Conservation (phyloP, 345 rosid genomes). For the Diplotaxis tenuifolia region DNA sequence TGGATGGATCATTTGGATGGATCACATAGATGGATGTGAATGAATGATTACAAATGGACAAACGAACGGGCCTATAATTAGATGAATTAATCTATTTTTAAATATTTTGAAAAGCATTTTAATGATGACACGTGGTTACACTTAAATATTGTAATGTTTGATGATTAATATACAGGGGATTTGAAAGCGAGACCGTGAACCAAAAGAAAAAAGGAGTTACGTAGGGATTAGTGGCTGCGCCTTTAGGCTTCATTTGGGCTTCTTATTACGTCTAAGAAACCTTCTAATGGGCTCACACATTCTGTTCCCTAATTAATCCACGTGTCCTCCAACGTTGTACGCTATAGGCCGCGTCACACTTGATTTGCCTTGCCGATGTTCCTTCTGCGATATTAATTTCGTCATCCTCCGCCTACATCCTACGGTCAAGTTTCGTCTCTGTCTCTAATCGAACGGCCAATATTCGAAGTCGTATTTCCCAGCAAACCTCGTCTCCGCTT, state of each 20-base stretch:
- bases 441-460: slow-evolving; percentile 35
- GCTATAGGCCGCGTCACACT: slow-evolving; percentile 11
- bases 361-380: neutral
- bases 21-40: no score
- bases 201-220: no score
- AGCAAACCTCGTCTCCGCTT: slow-evolving; percentile 9
- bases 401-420: neutral
- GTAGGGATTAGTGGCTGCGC: neutral
- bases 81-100: no score
- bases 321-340: neutral
- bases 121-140: no score
- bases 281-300: neutral
- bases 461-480: slow-evolving; percentile 28
- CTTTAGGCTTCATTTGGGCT: neutral
- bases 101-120: no score
- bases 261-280: neutral
- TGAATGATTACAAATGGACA: no score
- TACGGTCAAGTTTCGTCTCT: neutral
- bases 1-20: no score
- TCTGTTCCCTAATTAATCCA: neutral
- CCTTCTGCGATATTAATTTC: neutral
- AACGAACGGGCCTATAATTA: no score
- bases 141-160: no score
- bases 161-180: no score
- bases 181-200: no score